Evolutionary conservation across 768 basidiomycete species (phyloP), one percentile per base, ranked within the genome.

Genomic region (Boletus reticuloceps): DNA sequence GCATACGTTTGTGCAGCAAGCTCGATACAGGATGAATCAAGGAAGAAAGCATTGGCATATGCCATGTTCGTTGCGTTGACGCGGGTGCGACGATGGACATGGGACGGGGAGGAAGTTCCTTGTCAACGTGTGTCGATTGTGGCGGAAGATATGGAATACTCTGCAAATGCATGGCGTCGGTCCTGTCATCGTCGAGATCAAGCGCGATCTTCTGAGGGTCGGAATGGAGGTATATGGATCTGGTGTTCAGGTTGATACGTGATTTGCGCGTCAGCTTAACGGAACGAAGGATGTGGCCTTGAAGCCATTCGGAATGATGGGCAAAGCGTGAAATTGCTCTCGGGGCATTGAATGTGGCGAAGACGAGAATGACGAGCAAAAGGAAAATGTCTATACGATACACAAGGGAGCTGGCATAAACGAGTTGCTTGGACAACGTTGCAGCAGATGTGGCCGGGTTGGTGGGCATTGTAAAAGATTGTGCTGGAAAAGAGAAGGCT

Each of bases 261-360:
- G 55, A 47, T 13, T 37, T 48, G 44, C 49, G 55, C 5, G 37
- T 45, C 37, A 58, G 43, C 1, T 56, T 31, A 16, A 34, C 38
- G 16, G 59, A 62, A 12, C 68, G 72, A 39, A 86, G 68, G 58
- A 84, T 56, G 56, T 80, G 74, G 3, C 84, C 84, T 27, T 68
- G 75, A 20, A 69, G 56, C 83, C 83, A 83, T 56, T 84, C 82
- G 6, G 77, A 74, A 29, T 70, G 61, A 38, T 71, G 72, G 50
- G 79, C 78, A 53, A 84, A 72, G 42, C 84, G 79, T 20, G 77
- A 79, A 13, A 83, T 53, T 16, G 74, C 73, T 40, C 82, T 77
- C 19, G 84, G 85, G 9, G 82, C 62, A 7, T 74, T 71, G 56
- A 77, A 67, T 6, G 79, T 55, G 51, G 78, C 69, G 41, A 80